Percentiles rank a stretch among this genome's conserved stretches.
Evolutionary conservation across 2,329 filamentous ascomycete species (phyloP).

Genomic region (Venturia carpophila): DNA sequence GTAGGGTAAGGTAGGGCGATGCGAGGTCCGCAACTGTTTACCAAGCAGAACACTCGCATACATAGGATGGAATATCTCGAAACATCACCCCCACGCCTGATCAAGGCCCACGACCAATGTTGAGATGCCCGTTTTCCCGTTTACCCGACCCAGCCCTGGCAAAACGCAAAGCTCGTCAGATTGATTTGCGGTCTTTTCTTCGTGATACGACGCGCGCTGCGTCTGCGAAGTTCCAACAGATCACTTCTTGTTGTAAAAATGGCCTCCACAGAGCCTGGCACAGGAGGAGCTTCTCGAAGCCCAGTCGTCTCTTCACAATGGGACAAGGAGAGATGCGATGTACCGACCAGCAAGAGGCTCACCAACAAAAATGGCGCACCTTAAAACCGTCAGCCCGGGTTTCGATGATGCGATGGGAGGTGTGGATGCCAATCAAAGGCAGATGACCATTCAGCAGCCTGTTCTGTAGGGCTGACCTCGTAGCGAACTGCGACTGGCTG

Average conservation of each 20-base stretch:
- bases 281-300: conserved; percentile 1
- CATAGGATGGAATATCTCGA: not conserved
- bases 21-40: not conserved
- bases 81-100: conserved; percentile 1
- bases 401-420: not conserved
- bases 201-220: not conserved
- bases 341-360: not conserved
- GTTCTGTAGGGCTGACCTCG: conserved; percentile 7
- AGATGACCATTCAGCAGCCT: not conserved
- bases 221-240: not conserved
- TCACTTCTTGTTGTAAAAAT: not conserved
- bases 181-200: not conserved
- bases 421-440: conserved; percentile 3
- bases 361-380: not conserved
- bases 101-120: not conserved
- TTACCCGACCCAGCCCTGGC: not conserved
- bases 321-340: not conserved
- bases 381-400: not conserved
- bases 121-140: not conserved
- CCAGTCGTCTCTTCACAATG: not conserved
- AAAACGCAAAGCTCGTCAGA: not conserved
- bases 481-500: not conserved
- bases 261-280: not conserved
- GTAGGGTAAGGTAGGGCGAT: not conserved
- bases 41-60: not conserved